These are phyloP conservation scores for Ceratorhiza oryzae-sativae DNA, from an alignment of 1,284 basidiomycete species.

Conservation along the genomic window DNA sequence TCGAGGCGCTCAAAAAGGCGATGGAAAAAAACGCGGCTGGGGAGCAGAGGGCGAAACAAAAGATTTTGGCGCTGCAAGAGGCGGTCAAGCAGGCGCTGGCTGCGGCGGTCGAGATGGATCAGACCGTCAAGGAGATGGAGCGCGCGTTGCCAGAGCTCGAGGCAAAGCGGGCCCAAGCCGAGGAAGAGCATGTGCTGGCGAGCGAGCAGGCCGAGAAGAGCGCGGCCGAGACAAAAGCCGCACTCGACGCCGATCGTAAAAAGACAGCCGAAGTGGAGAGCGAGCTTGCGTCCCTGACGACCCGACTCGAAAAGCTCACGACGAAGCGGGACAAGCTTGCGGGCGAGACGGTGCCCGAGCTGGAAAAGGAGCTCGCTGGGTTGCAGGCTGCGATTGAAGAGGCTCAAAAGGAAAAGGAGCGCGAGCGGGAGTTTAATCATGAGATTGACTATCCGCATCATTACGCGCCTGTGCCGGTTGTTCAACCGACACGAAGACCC, in stretches of 20 bases:
- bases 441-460: slow-evolving; percentile 41
- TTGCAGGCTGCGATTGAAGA: slow-evolving; percentile 60
- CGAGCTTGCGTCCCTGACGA: slow-evolving; percentile 55
- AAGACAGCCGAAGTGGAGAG: slow-evolving; percentile 57
- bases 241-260: slow-evolving; percentile 55
- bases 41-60: slow-evolving; percentile 73
- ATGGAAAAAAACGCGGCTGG: slow-evolving; percentile 70
- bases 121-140: slow-evolving; percentile 60
- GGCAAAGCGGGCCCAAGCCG: slow-evolving; percentile 55
- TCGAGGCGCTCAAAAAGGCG: slow-evolving; percentile 73
- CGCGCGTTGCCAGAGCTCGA: slow-evolving; percentile 59
- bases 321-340: slow-evolving; percentile 67
- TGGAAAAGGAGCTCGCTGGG: slow-evolving; percentile 62
- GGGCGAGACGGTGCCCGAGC: slow-evolving; percentile 61
- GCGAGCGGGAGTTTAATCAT: slow-evolving; percentile 40
- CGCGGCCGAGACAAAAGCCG: slow-evolving; percentile 50
- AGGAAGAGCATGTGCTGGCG: slow-evolving; percentile 57
- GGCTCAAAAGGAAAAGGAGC: slow-evolving; percentile 48
- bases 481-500: not conserved
- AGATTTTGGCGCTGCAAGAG: slow-evolving; percentile 77
- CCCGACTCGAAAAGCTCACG: slow-evolving; percentile 61
- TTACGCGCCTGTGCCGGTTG: slow-evolving; percentile 17
- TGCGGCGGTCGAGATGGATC: slow-evolving; percentile 64
- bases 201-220: slow-evolving; percentile 51
- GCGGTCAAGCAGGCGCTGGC: slow-evolving; percentile 72